Evolutionary conservation across 2,329 filamentous ascomycete species (phyloP), one percentile per base, ranked within the genome.

Genomic region (Camptophora hylomeconis): DNA sequence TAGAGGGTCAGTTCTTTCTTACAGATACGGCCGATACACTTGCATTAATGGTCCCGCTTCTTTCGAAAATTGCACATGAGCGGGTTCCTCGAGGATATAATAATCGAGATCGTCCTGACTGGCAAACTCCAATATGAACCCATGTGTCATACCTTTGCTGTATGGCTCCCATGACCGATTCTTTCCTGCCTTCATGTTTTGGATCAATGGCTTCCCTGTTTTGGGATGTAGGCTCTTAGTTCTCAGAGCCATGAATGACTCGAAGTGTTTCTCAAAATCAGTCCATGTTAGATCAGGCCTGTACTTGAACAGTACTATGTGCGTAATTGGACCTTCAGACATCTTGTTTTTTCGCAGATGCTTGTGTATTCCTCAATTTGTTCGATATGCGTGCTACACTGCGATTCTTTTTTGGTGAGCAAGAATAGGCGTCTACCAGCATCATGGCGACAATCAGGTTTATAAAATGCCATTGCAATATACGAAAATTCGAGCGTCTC

Each of bases 121-220:
- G 8, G 65, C 61, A 33, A 83, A 82, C 41, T 79, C 68, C 12
- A 65, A 61, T 2, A 83, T 63, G 37, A 82, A 81, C 0, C 61
- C 72, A 45, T 83, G 77, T 1, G 72, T 73, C 30, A 75, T 67
- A 1, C 66, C 74, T 24, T 64, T 60, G 15, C 21, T 22, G 12
- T 30, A 30, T 10, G 30, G 30, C 20, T 34, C 32, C 32, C 32
- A 34, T 5, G 14, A 20, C 7, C 72, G 74, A 44, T 80, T 69
- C 30, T 53, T 56, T 1, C 75, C 74, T 0, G 72, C 73, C 0
- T 60, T 57, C 11, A 63, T 56, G 0, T 64, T 61, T 30, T 58
- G 63, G 33, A 80, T 68, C 41, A 80, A 80, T 0, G 65, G 65
- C 33, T 66, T 53, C 8, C 70, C 54, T 0, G 69, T 65, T 3